A percentile compares a stretch with the other conserved stretches of the same genome.
phyloP scores from a whole-genome alignment of 2,329 filamentous ascomycete species.

The Exophiala calicioides region DNA sequence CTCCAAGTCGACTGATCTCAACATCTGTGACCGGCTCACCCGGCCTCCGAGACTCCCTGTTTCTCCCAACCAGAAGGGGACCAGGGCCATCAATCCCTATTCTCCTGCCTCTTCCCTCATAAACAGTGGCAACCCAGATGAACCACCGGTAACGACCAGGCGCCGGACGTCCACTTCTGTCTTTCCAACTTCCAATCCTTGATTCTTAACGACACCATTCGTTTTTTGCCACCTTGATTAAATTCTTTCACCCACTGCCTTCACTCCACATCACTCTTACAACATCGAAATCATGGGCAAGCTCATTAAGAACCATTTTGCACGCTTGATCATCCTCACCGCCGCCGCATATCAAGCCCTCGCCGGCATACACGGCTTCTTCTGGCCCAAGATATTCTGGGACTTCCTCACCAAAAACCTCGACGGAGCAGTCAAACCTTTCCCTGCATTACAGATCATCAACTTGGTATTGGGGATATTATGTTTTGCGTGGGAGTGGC shows the following conservation, averaged over 20 bases:
- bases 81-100: slow-evolving; percentile 4
- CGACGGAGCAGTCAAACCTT: slow-evolving; percentile 78
- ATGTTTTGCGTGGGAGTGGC: slow-evolving; percentile 89
- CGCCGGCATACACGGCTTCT: slow-evolving; percentile 81
- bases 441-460: slow-evolving; percentile 86
- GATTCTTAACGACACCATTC: slow-evolving; percentile 6
- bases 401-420: slow-evolving; percentile 92
- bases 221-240: slow-evolving; percentile 6
- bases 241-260: slow-evolving; percentile 2
- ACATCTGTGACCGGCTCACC: slow-evolving; percentile 16
- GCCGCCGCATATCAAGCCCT: slow-evolving; percentile 81
- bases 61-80: slow-evolving; percentile 14
- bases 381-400: slow-evolving; percentile 99
- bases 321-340: slow-evolving; percentile 85
- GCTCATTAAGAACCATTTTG: slow-evolving; percentile 99
- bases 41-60: slow-evolving; percentile 24
- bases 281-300: slow-evolving; percentile 70
- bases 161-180: slow-evolving; percentile 24
- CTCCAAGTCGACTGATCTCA: slow-evolving; percentile 11
- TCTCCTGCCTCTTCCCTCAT: slow-evolving; percentile 17
- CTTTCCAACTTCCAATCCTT: slow-evolving; percentile 14
- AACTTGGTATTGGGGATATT: slow-evolving; percentile 80
- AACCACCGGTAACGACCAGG: slow-evolving; percentile 18
- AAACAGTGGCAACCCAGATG: slow-evolving; percentile 24
- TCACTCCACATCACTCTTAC: not conserved